These are phyloP conservation scores for Aquanectria penicillioides DNA, from an alignment of 2,329 filamentous ascomycete genomes.

Conservation along the genomic window DNA sequence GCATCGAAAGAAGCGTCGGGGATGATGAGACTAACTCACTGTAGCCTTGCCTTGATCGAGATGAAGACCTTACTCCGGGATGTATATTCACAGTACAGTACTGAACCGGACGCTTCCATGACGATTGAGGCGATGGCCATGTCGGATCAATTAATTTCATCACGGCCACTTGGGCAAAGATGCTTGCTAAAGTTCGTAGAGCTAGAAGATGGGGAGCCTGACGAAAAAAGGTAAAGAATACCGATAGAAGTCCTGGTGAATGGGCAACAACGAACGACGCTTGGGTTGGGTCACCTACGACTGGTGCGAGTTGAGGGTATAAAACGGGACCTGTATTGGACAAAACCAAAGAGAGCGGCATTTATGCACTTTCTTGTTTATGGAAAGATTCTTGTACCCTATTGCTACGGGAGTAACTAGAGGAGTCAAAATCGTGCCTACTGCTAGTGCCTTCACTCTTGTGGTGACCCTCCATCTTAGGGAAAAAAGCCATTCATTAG, in stretches of 20 bases:
- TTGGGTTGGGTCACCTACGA: too few relatives aligned
- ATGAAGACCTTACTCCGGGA: constrained; percentile 74
- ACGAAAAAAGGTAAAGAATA: background rate
- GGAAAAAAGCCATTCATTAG: too few relatives aligned
- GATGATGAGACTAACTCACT: constrained; percentile 21
- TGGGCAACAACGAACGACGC: background rate
- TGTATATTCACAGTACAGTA: constrained; percentile 68
- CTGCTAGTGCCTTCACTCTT: too few relatives aligned
- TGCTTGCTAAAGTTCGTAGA: constrained; percentile 65
- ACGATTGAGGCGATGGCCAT: constrained; percentile 68
- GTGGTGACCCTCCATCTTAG: too few relatives aligned
- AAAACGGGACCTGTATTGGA: too few relatives aligned
- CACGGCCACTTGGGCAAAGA: constrained; percentile 67
- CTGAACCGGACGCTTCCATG: constrained; percentile 64
- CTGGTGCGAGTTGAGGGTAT: too few relatives aligned
- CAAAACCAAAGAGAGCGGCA: too few relatives aligned
- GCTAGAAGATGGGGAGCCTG: constrained; percentile 23
- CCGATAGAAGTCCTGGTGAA: background rate
- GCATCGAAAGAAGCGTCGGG: background rate
- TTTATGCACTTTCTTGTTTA: too few relatives aligned
- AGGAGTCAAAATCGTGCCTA: too few relatives aligned
- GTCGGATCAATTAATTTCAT: constrained; percentile 74
- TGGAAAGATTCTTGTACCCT: too few relatives aligned
- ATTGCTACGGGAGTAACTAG: too few relatives aligned
- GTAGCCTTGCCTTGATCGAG: constrained; percentile 68